phyloP scores from a whole-genome alignment of 306 rosid species.

The Begonia fuchsioides region DNA sequence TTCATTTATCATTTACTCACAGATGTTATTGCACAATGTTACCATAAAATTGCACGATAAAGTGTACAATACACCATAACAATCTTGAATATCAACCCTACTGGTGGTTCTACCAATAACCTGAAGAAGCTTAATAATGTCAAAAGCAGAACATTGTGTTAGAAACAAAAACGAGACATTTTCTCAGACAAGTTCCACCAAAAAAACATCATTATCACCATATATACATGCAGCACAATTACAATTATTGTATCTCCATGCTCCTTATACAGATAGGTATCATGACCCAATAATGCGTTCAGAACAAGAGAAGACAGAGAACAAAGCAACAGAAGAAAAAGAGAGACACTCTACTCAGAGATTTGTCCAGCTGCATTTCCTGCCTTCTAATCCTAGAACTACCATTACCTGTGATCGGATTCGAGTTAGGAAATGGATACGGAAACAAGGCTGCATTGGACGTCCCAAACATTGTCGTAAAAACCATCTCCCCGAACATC shows the following conservation, averaged over 20 bases:
- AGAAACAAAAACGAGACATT: too few relatives aligned
- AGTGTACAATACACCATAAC: too few relatives aligned
- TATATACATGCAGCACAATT: neutral
- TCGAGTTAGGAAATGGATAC: constrained; percentile 10
- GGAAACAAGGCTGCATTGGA: constrained; percentile 34
- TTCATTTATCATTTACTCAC: too few relatives aligned
- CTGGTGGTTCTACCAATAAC: too few relatives aligned
- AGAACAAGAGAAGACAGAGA: constrained; percentile 76
- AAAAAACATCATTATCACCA: neutral
- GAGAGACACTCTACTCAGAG: constrained; percentile 55
- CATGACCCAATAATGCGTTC: constrained; percentile 7
- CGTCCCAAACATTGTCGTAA: constrained; percentile 53
- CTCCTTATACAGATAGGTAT: neutral
- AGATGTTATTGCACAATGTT: too few relatives aligned
- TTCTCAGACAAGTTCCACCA: neutral
- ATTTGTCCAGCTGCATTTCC: constrained; percentile 67
- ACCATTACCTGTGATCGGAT: constrained; percentile 21
- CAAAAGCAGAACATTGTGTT: too few relatives aligned
- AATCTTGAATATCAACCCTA: too few relatives aligned
- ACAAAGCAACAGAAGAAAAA: constrained; percentile 64
- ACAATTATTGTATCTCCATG: neutral
- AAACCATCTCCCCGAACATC: constrained; percentile 65
- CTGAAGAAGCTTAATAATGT: too few relatives aligned
- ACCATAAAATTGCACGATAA: too few relatives aligned
- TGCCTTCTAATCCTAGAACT: constrained; percentile 76